Base-by-base conservation (phyloP, 805 yeast species). In the Ogataea saltuana region DNA sequence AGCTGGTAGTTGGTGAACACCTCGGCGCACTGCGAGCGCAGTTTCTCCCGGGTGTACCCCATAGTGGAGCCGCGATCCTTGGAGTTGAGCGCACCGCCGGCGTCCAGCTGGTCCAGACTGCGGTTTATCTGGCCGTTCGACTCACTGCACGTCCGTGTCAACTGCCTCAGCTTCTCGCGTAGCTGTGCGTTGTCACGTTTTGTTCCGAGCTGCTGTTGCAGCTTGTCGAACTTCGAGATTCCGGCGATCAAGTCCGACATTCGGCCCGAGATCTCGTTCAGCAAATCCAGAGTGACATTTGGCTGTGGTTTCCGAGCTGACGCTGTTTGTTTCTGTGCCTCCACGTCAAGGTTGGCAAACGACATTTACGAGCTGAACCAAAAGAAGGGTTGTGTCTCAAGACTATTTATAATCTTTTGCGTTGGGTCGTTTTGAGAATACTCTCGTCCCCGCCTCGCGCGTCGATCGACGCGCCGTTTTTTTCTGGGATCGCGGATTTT, bases 1-100 rank as follows among this genome's bases (percentile, higher is more conserved):
- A 57, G 49, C 22, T 60, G 71, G 60, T 67, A 80, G 57, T 63
- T 74, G 33, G 64, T 64, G 48, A 75, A 72, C 16, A 85, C 69
- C 15, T 70, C 73, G 22, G 68, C 68, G 52, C 78, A 80, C 59
- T 86, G 91, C 17, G 68, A 69, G 12, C 69, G 65, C 15, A 86
- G 60, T 44, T 84, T 74, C 16, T 77, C 77, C 49, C 72, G 73
- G 7, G 73, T 68, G 49, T 76, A 71, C 48, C 18, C 39, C 38
- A 38, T 42, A n/a, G 51, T 54, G 16, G 51, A 31, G 9, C 22
- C 15, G 18, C 48, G 44, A 2, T 35, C 39, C 7, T 6, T 15
- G 27, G 26, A 31, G 30, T n/a, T n/a, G n/a, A n/a, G n/a, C n/a
- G n/a, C n/a, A n/a, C n/a, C n/a, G n/a, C n/a, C n/a, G n/a, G n/a